Conservation (phyloP, 1,284 basidiomycete genomes). For the Anthracocystis setariae region DNA sequence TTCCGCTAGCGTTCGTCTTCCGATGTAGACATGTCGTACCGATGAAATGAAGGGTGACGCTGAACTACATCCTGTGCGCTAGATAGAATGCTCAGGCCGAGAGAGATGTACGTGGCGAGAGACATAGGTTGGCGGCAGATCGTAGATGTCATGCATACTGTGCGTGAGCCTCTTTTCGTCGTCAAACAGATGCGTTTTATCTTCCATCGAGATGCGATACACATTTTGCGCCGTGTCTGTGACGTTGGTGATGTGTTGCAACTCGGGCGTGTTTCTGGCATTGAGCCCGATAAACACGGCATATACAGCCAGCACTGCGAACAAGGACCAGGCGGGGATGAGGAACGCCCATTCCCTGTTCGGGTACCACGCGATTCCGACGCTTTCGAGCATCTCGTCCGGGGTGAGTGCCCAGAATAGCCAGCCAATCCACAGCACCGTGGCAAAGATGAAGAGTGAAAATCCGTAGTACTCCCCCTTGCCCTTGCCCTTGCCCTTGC, state of each 20-base stretch:
- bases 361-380: constrained; percentile 59
- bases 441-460: constrained; percentile 57
- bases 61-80: too few species aligned
- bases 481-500: constrained; percentile 12
- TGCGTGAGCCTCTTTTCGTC: constrained; percentile 6
- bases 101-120: constrained; percentile 33
- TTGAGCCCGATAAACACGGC: constrained; percentile 51
- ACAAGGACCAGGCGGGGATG: constrained; percentile 53
- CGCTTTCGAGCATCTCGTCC: constrained; percentile 29
- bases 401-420: constrained; percentile 50
- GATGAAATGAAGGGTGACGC: not conserved
- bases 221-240: constrained; percentile 34
- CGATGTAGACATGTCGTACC: not conserved
- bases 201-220: constrained; percentile 9
- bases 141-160: constrained; percentile 44
- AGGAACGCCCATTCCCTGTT: constrained; percentile 59
- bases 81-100: not conserved
- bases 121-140: constrained; percentile 50
- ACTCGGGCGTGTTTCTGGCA: constrained; percentile 35
- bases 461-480: constrained; percentile 57
- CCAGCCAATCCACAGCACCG: constrained; percentile 50
- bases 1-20: constrained; percentile 22
- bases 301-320: constrained; percentile 51
- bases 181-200: constrained; percentile 23
- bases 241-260: constrained; percentile 39